Base-by-base conservation (phyloP, 768 basidiomycete genomes). In the Lentinula edodes region DNA sequence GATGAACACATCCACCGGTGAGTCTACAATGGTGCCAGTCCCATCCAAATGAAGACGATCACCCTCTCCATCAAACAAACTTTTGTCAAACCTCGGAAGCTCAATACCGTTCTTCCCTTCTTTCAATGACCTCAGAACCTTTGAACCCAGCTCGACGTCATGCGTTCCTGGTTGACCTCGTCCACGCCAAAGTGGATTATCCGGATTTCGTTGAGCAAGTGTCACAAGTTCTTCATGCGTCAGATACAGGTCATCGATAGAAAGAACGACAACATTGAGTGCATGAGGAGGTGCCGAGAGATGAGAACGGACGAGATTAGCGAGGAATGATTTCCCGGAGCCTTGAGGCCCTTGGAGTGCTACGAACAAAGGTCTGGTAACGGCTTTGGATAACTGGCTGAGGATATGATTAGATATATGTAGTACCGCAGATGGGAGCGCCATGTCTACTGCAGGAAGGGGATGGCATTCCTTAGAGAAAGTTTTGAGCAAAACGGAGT, bases 121-220 rank as follows among this genome's bases (percentile, higher is more conserved):
- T 67, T 78, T 77, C 59, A 97, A 73, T 5, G 76, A 70, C 9
- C 69, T 63, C 36, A 95, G 69, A 41, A 89, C 67, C 6, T 76
- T 63, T 1, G 77, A 63, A 9, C 90, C 92, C 12, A 97, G 82
- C 1, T 72, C 67, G 35, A 91, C 71, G 69, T 98, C 95, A 70
- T 98, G 95, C 7, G 95, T 98, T 0, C 95, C 95, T 0, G 95
- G 95, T 66, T 88, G 92, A 0, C 95, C 95, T n/a, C 95, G 84
- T 9, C 95, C 95, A 6, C 80, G 76, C 69, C 93, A 80, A 2
- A 98, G 77, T 23, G 70, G 66, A 68, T 96, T 95, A 3, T 73
- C 67, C 0, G 88, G 83, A 65, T 89, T 66, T 2, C 76, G 67
- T 0, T 63, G 54, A 7, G 91, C 86, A 18, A 96, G 79, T 0